These are phyloP conservation scores for Blepharisma undulans DNA, from an alignment of 169 alveolate species.

Conservation along the genomic window DNA sequence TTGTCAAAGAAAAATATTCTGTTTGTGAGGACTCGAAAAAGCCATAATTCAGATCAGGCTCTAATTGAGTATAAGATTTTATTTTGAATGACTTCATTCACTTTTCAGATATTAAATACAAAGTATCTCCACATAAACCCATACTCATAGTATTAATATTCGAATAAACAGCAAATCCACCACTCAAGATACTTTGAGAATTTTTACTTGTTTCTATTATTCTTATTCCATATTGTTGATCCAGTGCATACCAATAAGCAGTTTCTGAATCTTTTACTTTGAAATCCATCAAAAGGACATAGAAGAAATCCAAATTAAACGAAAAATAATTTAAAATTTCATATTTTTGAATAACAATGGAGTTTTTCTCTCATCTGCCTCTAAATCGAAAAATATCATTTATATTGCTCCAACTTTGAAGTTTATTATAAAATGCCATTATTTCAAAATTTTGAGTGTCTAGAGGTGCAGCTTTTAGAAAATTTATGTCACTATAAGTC, in stretches of 20 bases:
- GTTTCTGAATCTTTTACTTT: background rate
- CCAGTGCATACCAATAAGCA: background rate
- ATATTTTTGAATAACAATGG: no score
- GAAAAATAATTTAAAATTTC: background rate
- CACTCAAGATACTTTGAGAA: background rate
- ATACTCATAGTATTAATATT: no score
- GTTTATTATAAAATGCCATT: background rate
- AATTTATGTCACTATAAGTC: background rate
- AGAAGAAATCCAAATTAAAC: background rate
- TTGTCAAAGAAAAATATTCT: no score
- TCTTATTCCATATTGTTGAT: background rate
- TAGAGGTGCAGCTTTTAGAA: background rate
- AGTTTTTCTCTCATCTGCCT: background rate
- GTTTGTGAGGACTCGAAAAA: background rate
- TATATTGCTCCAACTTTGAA: no score
- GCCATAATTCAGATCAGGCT: background rate
- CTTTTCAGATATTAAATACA: background rate
- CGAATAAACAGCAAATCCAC: background rate
- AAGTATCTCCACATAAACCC: background rate
- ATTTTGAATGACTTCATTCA: background rate
- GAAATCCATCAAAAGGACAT: background rate
- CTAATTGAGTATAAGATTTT: background rate
- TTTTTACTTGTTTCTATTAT: no score
- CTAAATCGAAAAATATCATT: background rate
- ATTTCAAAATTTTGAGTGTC: background rate